Percentiles rank a stretch among this genome's conserved stretches.
phyloP scores from a whole-genome alignment of 2,329 filamentous ascomycete species.

The Reticulascus tulasneorum region DNA sequence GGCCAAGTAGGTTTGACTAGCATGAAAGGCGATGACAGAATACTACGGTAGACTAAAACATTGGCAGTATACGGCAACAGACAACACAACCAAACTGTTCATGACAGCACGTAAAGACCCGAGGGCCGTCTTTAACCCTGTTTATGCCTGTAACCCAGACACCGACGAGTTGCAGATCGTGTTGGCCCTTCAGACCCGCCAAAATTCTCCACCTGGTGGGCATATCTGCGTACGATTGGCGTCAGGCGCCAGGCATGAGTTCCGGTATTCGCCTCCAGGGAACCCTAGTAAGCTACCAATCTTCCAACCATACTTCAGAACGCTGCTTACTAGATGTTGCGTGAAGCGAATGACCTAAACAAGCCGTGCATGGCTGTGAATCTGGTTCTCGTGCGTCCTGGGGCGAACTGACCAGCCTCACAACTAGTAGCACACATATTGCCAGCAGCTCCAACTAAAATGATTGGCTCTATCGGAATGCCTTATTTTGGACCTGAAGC shows the following conservation, averaged over 20 bases:
- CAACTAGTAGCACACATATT: too few species aligned
- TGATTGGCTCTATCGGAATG: too few species aligned
- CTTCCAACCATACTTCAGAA: too few species aligned
- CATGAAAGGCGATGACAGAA: too few species aligned
- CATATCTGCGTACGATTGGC: slow-evolving; percentile 34
- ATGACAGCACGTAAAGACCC: slow-evolving; percentile 41
- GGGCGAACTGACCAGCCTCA: too few species aligned
- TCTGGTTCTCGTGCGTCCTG: too few species aligned
- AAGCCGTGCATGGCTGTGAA: too few species aligned
- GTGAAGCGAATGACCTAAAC: too few species aligned
- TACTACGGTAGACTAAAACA: background rate
- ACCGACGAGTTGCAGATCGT: slow-evolving; percentile 35
- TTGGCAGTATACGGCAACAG: slow-evolving; percentile 31
- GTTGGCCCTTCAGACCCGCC: slow-evolving; percentile 28
- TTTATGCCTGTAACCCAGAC: slow-evolving; percentile 36
- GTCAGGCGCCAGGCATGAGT: slow-evolving; percentile 33
- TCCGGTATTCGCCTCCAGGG: slow-evolving; percentile 36
- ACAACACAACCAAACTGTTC: slow-evolving; percentile 45
- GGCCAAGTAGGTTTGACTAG: slow-evolving; percentile 33
- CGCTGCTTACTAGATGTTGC: too few species aligned
- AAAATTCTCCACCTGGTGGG: slow-evolving; percentile 25
- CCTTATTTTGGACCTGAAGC: too few species aligned
- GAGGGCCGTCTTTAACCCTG: slow-evolving; percentile 34
- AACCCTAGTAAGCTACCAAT: slow-evolving; percentile 34
- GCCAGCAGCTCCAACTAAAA: too few species aligned